These are phyloP conservation scores for Hevea brasiliensis DNA, from an alignment of 345 rosid genomes.

Conservation along the genomic window DNA sequence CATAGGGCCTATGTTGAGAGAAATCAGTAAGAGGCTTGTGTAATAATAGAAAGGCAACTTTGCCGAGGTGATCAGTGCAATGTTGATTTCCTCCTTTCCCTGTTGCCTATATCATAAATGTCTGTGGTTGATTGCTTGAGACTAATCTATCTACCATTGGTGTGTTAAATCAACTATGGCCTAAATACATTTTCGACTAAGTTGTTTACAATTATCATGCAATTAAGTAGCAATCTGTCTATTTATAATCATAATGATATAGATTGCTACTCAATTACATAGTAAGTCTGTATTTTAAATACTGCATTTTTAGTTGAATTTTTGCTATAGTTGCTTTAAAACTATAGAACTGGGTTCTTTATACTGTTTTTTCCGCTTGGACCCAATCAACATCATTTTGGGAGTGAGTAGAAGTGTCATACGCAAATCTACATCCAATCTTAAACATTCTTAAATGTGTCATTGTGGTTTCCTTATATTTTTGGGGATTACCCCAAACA, in stretches of 20 bases:
- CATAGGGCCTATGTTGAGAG: background rate
- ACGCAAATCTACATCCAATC: too few relatives aligned
- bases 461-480: too few relatives aligned
- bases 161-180: background rate
- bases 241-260: too few relatives aligned
- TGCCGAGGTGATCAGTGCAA: conserved; percentile 27
- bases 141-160: background rate
- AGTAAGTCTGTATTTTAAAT: background rate
- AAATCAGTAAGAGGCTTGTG: background rate
- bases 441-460: too few relatives aligned
- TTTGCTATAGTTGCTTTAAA: background rate
- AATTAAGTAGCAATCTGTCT: background rate
- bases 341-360: background rate
- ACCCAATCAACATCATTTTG: too few relatives aligned
- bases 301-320: background rate
- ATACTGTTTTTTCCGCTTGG: background rate
- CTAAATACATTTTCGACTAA: background rate
- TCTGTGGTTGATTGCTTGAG: background rate
- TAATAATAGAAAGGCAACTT: conserved; percentile 26
- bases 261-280: background rate
- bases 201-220: too few relatives aligned
- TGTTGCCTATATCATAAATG: conserved; percentile 28
- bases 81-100: conserved; percentile 37
- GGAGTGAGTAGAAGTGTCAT: too few relatives aligned
- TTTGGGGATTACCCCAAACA: too few relatives aligned